A percentile compares a stretch with the other conserved stretches of the same genome.
These are phyloP conservation scores for Syzygium grande DNA, from an alignment of 345 rosid genomes.

Conservation along the genomic window DNA sequence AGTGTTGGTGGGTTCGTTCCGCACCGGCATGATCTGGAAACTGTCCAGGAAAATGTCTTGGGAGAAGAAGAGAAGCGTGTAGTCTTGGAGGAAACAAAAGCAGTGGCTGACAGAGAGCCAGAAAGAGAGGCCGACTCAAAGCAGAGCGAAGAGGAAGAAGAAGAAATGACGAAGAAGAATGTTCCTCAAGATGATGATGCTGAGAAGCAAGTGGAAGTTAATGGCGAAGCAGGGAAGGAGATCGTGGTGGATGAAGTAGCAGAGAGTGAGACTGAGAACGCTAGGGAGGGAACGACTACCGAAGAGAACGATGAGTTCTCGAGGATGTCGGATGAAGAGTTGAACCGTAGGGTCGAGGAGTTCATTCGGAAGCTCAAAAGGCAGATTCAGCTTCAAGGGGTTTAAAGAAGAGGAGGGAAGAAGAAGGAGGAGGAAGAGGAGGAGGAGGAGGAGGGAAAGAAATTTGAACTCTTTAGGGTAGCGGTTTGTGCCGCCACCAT, in stretches of 20 bases:
- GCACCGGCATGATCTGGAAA: not conserved
- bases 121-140: not conserved
- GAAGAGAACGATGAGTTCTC: conserved; percentile 45
- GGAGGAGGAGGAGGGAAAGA: not conserved
- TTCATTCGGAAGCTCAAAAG: conserved; percentile 43
- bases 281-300: not conserved
- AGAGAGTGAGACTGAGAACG: not conserved
- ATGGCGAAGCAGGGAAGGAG: not conserved
- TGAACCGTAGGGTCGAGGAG: conserved; percentile 65
- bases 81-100: not conserved
- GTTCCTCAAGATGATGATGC: not conserved
- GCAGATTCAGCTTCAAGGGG: conserved; percentile 46
- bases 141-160: not conserved
- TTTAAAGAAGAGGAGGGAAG: not conserved
- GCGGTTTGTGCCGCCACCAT: not conserved
- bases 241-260: not conserved
- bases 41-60: not conserved
- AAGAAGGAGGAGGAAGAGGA: too few relatives aligned
- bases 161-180: not conserved
- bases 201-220: not conserved
- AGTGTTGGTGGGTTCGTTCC: not conserved
- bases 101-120: not conserved
- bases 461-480: not conserved
- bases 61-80: not conserved
- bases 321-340: conserved; percentile 62